Evolutionary conservation across 164 flowering plant species (phyloP).

Genomic region (Houttuynia cordata): DNA sequence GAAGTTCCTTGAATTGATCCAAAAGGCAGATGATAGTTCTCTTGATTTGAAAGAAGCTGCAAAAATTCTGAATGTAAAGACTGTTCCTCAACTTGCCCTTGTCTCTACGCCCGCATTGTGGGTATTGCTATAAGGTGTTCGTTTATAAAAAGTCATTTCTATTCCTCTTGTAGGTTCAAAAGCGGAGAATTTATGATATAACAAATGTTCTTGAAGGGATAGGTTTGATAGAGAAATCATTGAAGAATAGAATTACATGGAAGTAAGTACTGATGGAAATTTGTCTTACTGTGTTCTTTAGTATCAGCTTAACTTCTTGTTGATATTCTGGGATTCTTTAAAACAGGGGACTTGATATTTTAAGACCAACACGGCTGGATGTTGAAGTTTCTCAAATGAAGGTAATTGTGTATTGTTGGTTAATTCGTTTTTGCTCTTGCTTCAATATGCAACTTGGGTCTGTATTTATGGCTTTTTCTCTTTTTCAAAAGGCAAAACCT

Average conservation of each 20-base stretch:
- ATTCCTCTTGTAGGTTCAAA: conserved; percentile 49
- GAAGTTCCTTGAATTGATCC: conserved; percentile 77
- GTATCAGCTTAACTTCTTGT: background rate
- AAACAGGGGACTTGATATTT: conserved; percentile 64
- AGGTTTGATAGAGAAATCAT: conserved; percentile 84
- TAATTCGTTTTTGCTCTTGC: too few species aligned
- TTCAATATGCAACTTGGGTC: background rate
- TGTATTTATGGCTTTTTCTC: background rate
- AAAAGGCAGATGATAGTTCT: conserved; percentile 85
- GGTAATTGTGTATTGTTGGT: conserved; percentile 20
- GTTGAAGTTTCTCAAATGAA: conserved; percentile 45
- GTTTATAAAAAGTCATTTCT: background rate
- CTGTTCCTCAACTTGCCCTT: background rate
- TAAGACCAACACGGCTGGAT: conserved; percentile 54
- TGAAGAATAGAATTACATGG: conserved; percentile 88
- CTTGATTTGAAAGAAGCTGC: conserved; percentile 93
- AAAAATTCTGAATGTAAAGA: conserved; percentile 64
- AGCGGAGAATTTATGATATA: conserved; percentile 91
- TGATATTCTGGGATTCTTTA: conserved; percentile 3
- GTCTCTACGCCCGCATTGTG: background rate
- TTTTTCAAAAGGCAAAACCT: background rate
- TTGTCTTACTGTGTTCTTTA: background rate
- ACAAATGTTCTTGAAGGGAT: conserved; percentile 98
- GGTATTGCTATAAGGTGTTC: background rate
- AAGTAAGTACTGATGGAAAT: conserved; percentile 31